Evolutionary conservation across 306 rosid genomes (phyloP).

Genomic region (Delonix regia): DNA sequence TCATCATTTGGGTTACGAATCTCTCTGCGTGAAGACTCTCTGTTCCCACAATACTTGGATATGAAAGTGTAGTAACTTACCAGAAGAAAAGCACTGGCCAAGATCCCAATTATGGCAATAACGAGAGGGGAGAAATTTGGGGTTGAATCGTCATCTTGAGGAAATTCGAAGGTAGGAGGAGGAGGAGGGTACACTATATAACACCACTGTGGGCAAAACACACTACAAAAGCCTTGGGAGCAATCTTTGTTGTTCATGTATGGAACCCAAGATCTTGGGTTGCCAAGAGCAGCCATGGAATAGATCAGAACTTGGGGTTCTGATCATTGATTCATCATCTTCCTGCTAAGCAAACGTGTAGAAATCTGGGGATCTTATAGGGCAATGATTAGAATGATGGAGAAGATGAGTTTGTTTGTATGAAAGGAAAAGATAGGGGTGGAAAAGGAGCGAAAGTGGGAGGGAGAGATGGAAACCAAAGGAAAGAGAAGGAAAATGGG

Average conservation of each 20-base stretch:
- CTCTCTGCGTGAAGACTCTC: slow-evolving; percentile 39
- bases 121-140: slow-evolving; percentile 84
- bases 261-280: slow-evolving; percentile 78
- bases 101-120: slow-evolving; percentile 78
- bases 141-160: slow-evolving; percentile 51
- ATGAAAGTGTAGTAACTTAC: slow-evolving; percentile 76
- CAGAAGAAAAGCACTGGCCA: slow-evolving; percentile 89
- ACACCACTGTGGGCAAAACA: slow-evolving; percentile 92
- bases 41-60: slow-evolving; percentile 76
- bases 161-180: slow-evolving; percentile 76
- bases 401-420: slow-evolving; percentile 37
- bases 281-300: slow-evolving; percentile 68
- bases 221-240: slow-evolving; percentile 81
- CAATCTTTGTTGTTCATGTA: slow-evolving; percentile 80
- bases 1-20: slow-evolving; percentile 41
- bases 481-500: slow-evolving; percentile 44
- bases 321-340: slow-evolving; percentile 24
- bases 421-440: slow-evolving; percentile 35
- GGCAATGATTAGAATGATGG: slow-evolving; percentile 23
- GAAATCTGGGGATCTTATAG: not conserved
- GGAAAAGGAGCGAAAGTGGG: slow-evolving; percentile 33
- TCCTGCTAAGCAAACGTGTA: slow-evolving; percentile 22
- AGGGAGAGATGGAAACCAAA: slow-evolving; percentile 48
- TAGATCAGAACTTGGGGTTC: not conserved
- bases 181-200: slow-evolving; percentile 75